Evolutionary conservation across 164 flowering plant species (phyloP).

Genomic region (Vitis rupestris): DNA sequence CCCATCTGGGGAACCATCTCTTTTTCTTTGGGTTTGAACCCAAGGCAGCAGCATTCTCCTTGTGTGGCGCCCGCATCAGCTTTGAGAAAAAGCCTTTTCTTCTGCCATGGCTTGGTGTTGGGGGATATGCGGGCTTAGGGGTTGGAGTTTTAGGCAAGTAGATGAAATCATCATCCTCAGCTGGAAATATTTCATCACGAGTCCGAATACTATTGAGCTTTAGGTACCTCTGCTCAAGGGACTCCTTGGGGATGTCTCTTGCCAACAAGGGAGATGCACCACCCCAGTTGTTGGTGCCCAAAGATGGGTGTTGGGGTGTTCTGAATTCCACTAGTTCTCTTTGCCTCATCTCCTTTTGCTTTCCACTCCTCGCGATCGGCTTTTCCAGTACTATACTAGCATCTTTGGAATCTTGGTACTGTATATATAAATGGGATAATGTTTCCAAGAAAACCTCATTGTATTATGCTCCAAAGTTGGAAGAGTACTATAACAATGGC

Average conservation of each 20-base stretch:
- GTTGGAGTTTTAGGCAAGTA: not conserved
- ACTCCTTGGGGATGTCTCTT: constrained; percentile 56
- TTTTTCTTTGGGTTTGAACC: constrained; percentile 22
- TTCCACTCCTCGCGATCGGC: not conserved
- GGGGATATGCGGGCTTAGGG: not conserved
- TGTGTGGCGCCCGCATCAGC: constrained; percentile 10
- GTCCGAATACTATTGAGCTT: constrained; percentile 41
- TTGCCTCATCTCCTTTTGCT: constrained; percentile 25
- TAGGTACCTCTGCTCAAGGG: constrained; percentile 55
- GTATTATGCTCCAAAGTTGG: constrained; percentile 3
- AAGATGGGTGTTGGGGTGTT: constrained; percentile 69
- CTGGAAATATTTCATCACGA: constrained; percentile 43
- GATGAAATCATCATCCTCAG: constrained; percentile 13
- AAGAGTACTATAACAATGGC: not conserved
- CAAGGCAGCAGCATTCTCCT: constrained; percentile 10
- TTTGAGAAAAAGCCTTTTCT: constrained; percentile 22
- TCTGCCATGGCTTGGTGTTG: constrained; percentile 2
- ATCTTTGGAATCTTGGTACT: constrained; percentile 2
- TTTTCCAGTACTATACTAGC: not conserved
- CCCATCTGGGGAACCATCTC: constrained; percentile 44
- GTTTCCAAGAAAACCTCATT: not conserved
- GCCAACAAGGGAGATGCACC: constrained; percentile 70
- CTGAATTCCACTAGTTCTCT: constrained; percentile 47
- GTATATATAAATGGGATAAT: not conserved
- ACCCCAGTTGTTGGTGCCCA: constrained; percentile 63